Evolutionary conservation across 306 rosid species (phyloP).

Genomic region (Oemleria cerasiformis): DNA sequence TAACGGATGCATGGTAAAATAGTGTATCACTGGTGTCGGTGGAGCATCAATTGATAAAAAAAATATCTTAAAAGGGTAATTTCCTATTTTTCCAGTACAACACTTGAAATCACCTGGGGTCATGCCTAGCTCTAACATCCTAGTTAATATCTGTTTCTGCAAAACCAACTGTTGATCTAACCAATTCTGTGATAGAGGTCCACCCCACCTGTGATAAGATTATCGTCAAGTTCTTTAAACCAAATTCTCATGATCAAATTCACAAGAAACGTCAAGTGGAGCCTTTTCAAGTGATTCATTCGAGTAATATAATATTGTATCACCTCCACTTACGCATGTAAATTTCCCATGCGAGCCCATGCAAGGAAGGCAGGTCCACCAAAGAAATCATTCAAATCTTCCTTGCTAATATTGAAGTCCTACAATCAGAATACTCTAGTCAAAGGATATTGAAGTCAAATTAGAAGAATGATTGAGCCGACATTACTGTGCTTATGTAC

Average conservation of each 20-base stretch:
- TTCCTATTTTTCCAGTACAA: background rate
- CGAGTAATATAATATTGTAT: background rate
- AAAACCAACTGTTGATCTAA: constrained; percentile 75
- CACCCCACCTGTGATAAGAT: constrained; percentile 78
- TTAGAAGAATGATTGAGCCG: constrained; percentile 6
- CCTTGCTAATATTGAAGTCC: constrained; percentile 71
- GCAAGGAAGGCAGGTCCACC: constrained; percentile 99
- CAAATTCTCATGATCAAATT: constrained; percentile 21
- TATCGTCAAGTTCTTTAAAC: constrained; percentile 23
- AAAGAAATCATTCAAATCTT: constrained; percentile 68
- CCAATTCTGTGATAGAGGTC: constrained; percentile 92
- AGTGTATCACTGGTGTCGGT: constrained; percentile 1
- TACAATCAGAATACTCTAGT: constrained; percentile 40
- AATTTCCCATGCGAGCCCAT: constrained; percentile 99
- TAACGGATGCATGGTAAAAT: constrained; percentile 6
- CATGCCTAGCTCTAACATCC: constrained; percentile 95
- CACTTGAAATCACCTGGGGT: constrained; percentile 66
- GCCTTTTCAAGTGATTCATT: background rate
- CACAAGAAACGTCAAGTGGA: constrained; percentile 1
- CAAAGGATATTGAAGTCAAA: constrained; percentile 24
- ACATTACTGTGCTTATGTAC: background rate
- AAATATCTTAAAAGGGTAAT: background rate
- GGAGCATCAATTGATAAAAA: background rate
- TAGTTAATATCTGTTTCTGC: constrained; percentile 70
- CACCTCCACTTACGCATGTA: constrained; percentile 75